A percentile compares a stretch with the other conserved stretches of the same genome.
Evolutionary conservation across 495 filamentous ascomycete genomes (phyloP).

Genomic region (Xylaria telfairii): DNA sequence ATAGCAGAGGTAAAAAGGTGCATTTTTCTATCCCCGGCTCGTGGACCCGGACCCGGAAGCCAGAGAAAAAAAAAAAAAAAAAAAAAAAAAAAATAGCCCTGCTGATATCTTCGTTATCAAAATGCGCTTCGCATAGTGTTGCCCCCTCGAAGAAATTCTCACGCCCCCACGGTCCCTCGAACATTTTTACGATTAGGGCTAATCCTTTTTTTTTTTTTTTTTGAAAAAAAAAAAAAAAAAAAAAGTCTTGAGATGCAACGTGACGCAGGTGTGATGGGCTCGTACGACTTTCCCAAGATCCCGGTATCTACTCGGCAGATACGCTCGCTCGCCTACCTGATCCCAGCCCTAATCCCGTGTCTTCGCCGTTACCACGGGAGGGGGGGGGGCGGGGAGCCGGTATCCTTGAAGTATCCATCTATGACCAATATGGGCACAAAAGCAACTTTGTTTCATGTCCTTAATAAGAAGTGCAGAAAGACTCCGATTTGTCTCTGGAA

Average conservation of each 20-base stretch:
- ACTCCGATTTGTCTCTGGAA: not conserved
- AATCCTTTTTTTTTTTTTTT: too few species aligned
- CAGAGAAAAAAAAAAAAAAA: too few species aligned
- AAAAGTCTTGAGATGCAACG: not conserved
- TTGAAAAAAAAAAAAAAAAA: too few species aligned
- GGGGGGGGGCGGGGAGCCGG: not conserved
- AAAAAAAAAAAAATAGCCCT: too few species aligned
- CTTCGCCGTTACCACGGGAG: not conserved
- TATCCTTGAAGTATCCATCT: not conserved
- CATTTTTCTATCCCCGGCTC: not conserved
- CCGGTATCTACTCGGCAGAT: not conserved
- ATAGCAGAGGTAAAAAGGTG: not conserved
- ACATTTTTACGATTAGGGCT: not conserved
- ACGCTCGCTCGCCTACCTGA: not conserved
- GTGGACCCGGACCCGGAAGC: not conserved
- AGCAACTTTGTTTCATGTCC: not conserved
- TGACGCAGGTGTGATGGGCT: not conserved
- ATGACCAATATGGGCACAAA: not conserved
- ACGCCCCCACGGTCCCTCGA: too few species aligned
- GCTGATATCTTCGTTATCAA: too few species aligned
- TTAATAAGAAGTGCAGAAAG: not conserved
- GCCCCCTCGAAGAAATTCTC: not conserved
- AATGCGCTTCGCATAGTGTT: not conserved
- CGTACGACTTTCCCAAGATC: not conserved
- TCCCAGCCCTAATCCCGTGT: not conserved